Evolutionary conservation across 176 grass and related monocot genomes (phyloP).

Genomic region (Phragmites australis): DNA sequence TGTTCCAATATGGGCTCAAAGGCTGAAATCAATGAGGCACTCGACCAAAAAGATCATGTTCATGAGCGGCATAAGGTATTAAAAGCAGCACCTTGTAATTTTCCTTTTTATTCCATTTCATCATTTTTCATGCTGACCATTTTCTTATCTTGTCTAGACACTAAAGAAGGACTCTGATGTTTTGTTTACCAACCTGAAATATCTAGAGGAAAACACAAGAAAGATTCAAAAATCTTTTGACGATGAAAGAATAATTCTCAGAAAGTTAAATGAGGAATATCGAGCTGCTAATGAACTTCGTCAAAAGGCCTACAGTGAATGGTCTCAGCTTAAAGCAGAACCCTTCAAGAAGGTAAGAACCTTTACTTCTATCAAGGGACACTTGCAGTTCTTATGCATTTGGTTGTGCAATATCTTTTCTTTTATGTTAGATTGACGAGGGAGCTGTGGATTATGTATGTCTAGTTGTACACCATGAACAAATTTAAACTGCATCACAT

Average conservation of each 20-base stretch:
- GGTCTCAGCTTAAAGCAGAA: conserved; percentile 58
- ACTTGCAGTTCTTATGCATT: conserved; percentile 28
- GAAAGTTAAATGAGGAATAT: conserved; percentile 60
- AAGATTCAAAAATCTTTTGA: conserved; percentile 58
- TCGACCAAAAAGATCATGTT: conserved; percentile 79
- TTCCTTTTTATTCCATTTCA: background rate
- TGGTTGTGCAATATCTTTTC: background rate
- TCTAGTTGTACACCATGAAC: background rate
- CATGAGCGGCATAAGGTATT: conserved; percentile 76
- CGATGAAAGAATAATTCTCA: conserved; percentile 46
- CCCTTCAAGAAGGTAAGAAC: conserved; percentile 62
- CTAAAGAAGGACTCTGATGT: conserved; percentile 86
- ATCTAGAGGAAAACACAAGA: conserved; percentile 63
- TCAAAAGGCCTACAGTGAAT: conserved; percentile 67
- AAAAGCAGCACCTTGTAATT: conserved; percentile 3
- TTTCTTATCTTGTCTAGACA: conserved; percentile 47
- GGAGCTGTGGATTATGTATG: background rate
- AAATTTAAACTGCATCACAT: conserved; percentile 2
- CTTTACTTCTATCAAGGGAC: conserved; percentile 28
- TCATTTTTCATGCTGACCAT: conserved; percentile 20
- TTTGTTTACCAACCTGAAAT: conserved; percentile 61
- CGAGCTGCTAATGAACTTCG: conserved; percentile 64
- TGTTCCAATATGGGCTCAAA: conserved; percentile 62
- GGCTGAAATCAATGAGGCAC: conserved; percentile 74
- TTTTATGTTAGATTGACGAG: conserved; percentile 25